A percentile compares a stretch with the other conserved stretches of the same genome.
Conservation (phyloP, 2,329 filamentous ascomycete species). For the Tolypocladium tundrense region DNA sequence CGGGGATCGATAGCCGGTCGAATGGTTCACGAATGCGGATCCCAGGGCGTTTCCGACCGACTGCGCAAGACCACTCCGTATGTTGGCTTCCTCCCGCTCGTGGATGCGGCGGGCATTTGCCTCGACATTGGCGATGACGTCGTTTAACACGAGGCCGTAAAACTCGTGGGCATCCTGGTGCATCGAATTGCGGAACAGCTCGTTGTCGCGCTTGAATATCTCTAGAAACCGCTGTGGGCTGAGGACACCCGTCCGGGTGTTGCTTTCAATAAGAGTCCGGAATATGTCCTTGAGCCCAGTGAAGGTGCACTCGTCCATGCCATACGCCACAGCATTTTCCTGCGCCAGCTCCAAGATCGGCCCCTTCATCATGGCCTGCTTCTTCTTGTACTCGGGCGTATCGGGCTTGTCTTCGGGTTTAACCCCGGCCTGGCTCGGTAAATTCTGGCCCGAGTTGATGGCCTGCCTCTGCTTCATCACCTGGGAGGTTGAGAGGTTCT, state of each 20-base stretch:
- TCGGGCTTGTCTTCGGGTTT: slow-evolving; percentile 88
- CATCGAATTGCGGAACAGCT: slow-evolving; percentile 95
- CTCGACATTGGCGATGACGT: slow-evolving; percentile 90
- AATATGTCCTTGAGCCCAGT: slow-evolving; percentile 96
- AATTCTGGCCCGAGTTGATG: slow-evolving; percentile 42
- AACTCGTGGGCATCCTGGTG: slow-evolving; percentile 99
- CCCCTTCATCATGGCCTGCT: slow-evolving; percentile 78
- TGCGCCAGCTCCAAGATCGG: slow-evolving; percentile 78
- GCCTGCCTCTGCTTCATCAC: slow-evolving; percentile 46
- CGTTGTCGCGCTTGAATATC: slow-evolving; percentile 86
- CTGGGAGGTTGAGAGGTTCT: slow-evolving; percentile 44
- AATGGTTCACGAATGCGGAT: slow-evolving; percentile 22
- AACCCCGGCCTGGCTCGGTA: slow-evolving; percentile 41
- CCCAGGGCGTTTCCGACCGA: slow-evolving; percentile 34
- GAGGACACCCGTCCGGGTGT: slow-evolving; percentile 76
- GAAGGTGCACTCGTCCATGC: slow-evolving; percentile 91
- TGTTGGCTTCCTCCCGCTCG: slow-evolving; percentile 32
- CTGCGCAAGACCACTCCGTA: slow-evolving; percentile 35
- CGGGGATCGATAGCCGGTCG: slow-evolving; percentile 40
- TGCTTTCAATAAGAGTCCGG: slow-evolving; percentile 72
- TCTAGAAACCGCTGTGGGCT: slow-evolving; percentile 90
- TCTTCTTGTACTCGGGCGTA: slow-evolving; percentile 96
- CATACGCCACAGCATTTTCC: slow-evolving; percentile 70
- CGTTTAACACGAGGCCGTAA: slow-evolving; percentile 86
- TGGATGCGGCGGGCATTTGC: slow-evolving; percentile 62